Base-by-base conservation (phyloP, 2,329 filamentous ascomycete genomes). In the Penicillium decumbens region DNA sequence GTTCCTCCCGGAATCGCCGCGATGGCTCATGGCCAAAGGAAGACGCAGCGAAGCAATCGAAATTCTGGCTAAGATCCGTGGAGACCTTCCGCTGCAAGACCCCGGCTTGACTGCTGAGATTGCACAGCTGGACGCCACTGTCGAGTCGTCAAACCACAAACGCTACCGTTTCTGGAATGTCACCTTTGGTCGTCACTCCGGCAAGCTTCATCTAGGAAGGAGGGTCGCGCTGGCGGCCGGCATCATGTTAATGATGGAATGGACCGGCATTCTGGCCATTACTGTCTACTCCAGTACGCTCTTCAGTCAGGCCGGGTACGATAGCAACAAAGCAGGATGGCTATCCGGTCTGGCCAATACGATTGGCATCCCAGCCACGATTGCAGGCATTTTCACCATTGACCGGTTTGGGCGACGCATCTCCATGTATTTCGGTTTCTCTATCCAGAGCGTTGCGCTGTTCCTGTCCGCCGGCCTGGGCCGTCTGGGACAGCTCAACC, bases 1-100 rank as follows among this genome's bases (percentile, higher is more conserved):
- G 30, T 41, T 65, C 6, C 49, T 66, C 15, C 56, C 64, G 8
- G 33, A 61, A 57, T 47, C 56, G 50, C 25, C 25, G 25, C 25
- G 25, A 27, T 27, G 25, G 25, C 25, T 27, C 25, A 27, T 27
- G 25, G 25, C 25, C 25, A 27, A 27, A 27, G 25, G 25, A 27
- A 27, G 25, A 27, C 25, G 25, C 25, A 27, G 25, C 20, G 43
- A 62, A 10, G 45, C 45, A 15, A 23, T 24, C 6, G 27, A 41
- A 3, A 25, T 47, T 44, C 61, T 50, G 24, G 49, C 61, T 15
- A 48, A 56, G 25, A 44, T 59, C 12, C 43, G 32, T 27, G 32
- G 43, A 7, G 43, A 46, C 25, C 15, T 39, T 15, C 23, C 12
- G 5, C 43, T 15, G 15, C n/a, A 15, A n/a, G 43, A 39, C n/a